Conservation (phyloP, 106 monocot genomes). For the Phalaenopsis aphrodite region DNA sequence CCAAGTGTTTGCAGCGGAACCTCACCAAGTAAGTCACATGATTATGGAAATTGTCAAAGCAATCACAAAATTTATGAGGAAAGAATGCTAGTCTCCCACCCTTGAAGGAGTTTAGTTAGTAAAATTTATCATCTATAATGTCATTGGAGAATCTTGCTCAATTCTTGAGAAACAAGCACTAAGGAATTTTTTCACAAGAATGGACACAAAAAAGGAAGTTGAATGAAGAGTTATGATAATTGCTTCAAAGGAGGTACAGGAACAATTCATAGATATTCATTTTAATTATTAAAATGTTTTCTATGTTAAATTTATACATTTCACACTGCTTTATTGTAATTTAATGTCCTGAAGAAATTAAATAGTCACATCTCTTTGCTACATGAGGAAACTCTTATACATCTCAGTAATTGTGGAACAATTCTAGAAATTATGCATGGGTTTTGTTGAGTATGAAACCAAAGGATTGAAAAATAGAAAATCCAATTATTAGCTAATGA, state of each 20-base stretch:
- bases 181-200: not conserved
- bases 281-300: not conserved
- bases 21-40: not conserved
- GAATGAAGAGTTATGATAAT: not conserved
- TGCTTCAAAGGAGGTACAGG: not conserved
- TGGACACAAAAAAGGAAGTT: not conserved
- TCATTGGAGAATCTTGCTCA: not conserved
- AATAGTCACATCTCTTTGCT: not conserved
- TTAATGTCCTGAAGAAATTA: not conserved
- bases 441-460: not conserved
- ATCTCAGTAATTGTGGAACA: not conserved
- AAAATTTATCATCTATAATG: no score
- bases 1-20: not conserved
- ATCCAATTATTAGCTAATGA: not conserved
- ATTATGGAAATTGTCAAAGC: not conserved
- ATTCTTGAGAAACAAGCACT: not conserved
- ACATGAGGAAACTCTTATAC: not conserved
- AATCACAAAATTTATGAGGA: not conserved
- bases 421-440: not conserved
- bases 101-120: not conserved
- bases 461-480: not conserved
- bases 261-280: not conserved
- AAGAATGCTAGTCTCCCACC: not conserved
- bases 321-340: not conserved
- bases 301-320: not conserved